Base-by-base conservation (phyloP, 176 grass and related monocot genomes). In the Carex littledalei region DNA sequence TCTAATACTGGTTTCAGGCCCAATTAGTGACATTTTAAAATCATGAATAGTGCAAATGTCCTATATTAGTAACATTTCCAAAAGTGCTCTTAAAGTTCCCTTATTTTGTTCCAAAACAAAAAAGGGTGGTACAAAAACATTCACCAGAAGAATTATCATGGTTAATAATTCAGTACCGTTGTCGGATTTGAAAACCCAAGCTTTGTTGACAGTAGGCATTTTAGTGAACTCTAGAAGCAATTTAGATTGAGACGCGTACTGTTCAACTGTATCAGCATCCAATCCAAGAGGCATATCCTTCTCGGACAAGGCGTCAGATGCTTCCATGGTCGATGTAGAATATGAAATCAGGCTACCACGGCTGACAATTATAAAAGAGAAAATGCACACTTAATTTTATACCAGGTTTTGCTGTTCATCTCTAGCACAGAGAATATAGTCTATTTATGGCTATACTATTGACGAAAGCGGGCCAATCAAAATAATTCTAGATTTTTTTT, bases 181-280 rank as follows among this genome's bases (percentile, higher is more conserved):
- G 39, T 93, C 88, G 65, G 91, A 90, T 85, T 84, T 95, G 83
- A 98, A 92, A 84, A 91, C 60, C 95, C 95, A 98, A 2, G 91
- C 95, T 70, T 95, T 93, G 85, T 89, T 77, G 50, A 95, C 72
- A 85, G 59, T 89, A 9, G 95, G 95, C 22, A 90, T 84, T 67
- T 90, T 93, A 43, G 88, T 58, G 31, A 98, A 95, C 68, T 95
- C 93, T 35, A 89, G 91, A 45, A 98, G 88, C 80, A 95, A 81
- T 81, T 95, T 89, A 43, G 93, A 91, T 85, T 98, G 95, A 18
- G 86, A 89, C 24, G 69, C 81, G 72, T 95, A 98, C 67, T 95
- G 91, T 65, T 95, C 93, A 18, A 84, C 35, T 67, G 87, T 89
- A 41, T 79, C 24, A 11, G 72, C 63, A 69, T 98, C 93, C 82